A percentile compares a stretch with the other conserved stretches of the same genome.
phyloP scores from a whole-genome alignment of 768 basidiomycete species.

The Amanita inopinata region DNA sequence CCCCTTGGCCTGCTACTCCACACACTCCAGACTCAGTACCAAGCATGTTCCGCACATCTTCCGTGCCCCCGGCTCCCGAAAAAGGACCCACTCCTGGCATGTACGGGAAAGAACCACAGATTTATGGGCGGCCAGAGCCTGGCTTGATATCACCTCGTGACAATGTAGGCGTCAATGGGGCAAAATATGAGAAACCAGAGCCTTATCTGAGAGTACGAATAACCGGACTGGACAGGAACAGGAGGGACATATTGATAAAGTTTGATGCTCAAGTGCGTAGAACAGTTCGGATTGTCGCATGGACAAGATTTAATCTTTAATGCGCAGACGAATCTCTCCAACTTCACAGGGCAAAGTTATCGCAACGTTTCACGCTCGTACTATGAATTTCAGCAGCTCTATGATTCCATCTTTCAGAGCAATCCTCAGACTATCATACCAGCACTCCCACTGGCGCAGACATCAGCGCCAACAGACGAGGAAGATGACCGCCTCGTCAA shows the following conservation, averaged over 20 bases:
- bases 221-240: conserved; percentile 86
- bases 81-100: conserved; percentile 45
- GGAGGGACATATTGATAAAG: conserved; percentile 87
- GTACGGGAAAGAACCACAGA: conserved; percentile 75
- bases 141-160: conserved; percentile 73
- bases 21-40: conserved; percentile 64
- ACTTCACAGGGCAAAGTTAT: conserved; percentile 82
- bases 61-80: conserved; percentile 40
- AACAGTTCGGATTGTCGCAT: background rate
- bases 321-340: conserved; percentile 84
- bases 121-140: conserved; percentile 79
- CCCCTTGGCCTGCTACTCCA: conserved; percentile 80
- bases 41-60: conserved; percentile 55
- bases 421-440: conserved; percentile 96
- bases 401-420: conserved; percentile 79
- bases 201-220: conserved; percentile 87
- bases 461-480: conserved; percentile 94
- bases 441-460: conserved; percentile 91
- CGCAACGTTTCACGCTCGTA: conserved; percentile 94
- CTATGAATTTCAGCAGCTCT: conserved; percentile 89
- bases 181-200: conserved; percentile 63
- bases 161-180: conserved; percentile 56
- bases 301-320: conserved; percentile 5
- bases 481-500: conserved; percentile 95
- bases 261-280: conserved; percentile 85